Percentiles rank a stretch among this genome's conserved stretches.
phyloP scores from a whole-genome alignment of 345 rosid species.

The Physaria fendleri region DNA sequence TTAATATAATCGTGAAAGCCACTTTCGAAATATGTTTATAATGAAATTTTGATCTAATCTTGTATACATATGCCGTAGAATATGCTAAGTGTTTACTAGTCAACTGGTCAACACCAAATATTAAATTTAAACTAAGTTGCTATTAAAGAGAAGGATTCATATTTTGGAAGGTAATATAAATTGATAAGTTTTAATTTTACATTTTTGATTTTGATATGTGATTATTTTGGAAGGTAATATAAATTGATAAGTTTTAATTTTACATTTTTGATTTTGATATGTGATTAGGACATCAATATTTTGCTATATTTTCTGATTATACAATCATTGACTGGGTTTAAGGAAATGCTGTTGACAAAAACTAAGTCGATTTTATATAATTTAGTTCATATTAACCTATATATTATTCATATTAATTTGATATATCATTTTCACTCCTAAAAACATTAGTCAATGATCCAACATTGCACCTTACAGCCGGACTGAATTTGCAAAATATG shows the following conservation, averaged over 20 bases:
- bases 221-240: too few species aligned
- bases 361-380: too few species aligned
- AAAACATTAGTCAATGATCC: too few species aligned
- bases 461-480: too few species aligned
- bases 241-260: not conserved
- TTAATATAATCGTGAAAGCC: conserved; percentile 18
- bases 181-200: not conserved
- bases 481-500: too few species aligned
- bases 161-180: not conserved
- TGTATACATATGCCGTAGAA: conserved; percentile 19
- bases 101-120: not conserved
- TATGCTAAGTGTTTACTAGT: conserved; percentile 11
- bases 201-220: not conserved
- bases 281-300: conserved; percentile 1
- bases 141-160: not conserved
- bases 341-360: too few species aligned
- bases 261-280: not conserved
- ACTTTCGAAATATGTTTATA: not conserved
- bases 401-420: not conserved
- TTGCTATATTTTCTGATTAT: not conserved
- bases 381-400: not conserved
- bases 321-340: not conserved
- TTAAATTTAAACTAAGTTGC: not conserved
- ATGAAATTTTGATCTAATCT: conserved; percentile 12
- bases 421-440: not conserved